Evolutionary conservation across 2,329 filamentous ascomycete genomes (phyloP).

Genomic region (Ascochyta clinopodiicola): DNA sequence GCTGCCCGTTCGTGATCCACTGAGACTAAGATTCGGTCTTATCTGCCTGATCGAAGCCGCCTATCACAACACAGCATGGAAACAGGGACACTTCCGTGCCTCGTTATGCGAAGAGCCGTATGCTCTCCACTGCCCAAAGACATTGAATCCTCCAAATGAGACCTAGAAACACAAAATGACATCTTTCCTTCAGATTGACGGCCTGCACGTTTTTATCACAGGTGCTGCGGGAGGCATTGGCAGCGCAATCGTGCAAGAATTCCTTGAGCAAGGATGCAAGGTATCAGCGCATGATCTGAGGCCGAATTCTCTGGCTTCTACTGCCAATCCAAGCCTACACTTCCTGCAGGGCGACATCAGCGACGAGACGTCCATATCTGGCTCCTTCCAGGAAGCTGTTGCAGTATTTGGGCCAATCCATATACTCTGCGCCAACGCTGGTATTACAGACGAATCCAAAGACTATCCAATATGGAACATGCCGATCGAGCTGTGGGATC

Average conservation of each 20-base stretch:
- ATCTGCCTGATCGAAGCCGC: background rate
- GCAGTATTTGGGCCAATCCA: constrained; percentile 58
- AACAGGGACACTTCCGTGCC: background rate
- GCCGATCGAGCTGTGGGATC: constrained; percentile 59
- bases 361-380: constrained; percentile 54
- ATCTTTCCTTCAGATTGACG: constrained; percentile 58
- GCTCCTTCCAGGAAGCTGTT: constrained; percentile 51
- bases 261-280: constrained; percentile 61
- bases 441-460: constrained; percentile 58
- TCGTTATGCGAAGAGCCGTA: background rate
- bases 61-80: constrained; percentile 2
- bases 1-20: background rate
- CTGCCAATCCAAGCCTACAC: constrained; percentile 47
- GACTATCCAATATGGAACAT: constrained; percentile 61
- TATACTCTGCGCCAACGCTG: constrained; percentile 61
- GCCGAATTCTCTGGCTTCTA: constrained; percentile 42
- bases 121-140: background rate
- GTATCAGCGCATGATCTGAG: constrained; percentile 61
- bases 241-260: constrained; percentile 57
- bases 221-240: constrained; percentile 62
- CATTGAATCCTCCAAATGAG: background rate
- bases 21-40: background rate
- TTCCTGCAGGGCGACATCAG: constrained; percentile 57
- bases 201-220: constrained; percentile 61
- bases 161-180: constrained; percentile 19